phyloP scores from a whole-genome alignment of 345 rosid genomes.

The Gynandropsis gynandra region DNA sequence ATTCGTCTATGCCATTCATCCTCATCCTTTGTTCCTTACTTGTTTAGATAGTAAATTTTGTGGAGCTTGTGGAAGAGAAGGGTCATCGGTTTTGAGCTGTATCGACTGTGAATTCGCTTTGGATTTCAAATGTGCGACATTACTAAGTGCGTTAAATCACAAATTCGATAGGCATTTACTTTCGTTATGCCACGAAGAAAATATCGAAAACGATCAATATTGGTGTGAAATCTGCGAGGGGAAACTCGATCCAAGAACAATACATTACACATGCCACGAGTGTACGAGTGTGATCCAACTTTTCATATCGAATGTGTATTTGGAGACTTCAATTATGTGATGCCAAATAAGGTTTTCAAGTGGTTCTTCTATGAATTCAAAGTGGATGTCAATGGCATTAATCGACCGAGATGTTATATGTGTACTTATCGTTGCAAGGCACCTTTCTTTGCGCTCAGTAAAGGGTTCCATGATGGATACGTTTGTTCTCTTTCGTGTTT shows the following conservation, averaged over 20 bases:
- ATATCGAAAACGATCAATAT: neutral
- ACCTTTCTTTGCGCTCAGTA: too few species aligned
- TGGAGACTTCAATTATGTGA: neutral
- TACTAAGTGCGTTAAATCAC: neutral
- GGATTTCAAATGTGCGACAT: neutral
- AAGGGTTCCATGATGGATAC: too few species aligned
- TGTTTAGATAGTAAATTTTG: neutral
- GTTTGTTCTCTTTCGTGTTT: too few species aligned
- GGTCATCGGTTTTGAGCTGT: neutral
- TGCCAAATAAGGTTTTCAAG: neutral
- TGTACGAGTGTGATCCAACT: neutral
- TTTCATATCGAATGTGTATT: neutral
- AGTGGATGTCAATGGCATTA: neutral
- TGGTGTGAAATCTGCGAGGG: neutral
- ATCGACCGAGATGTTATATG: too few species aligned
- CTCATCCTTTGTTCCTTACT: neutral
- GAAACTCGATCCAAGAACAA: neutral
- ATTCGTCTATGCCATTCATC: neutral
- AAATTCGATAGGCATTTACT: conserved; percentile 12
- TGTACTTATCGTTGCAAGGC: too few species aligned
- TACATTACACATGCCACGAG: neutral
- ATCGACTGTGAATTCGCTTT: neutral
- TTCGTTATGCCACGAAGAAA: neutral
- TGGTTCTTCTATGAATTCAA: neutral
- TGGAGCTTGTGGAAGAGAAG: neutral